phyloP scores from a whole-genome alignment of 2,329 filamentous ascomycete genomes.

The Leptoxyphium fumago region DNA sequence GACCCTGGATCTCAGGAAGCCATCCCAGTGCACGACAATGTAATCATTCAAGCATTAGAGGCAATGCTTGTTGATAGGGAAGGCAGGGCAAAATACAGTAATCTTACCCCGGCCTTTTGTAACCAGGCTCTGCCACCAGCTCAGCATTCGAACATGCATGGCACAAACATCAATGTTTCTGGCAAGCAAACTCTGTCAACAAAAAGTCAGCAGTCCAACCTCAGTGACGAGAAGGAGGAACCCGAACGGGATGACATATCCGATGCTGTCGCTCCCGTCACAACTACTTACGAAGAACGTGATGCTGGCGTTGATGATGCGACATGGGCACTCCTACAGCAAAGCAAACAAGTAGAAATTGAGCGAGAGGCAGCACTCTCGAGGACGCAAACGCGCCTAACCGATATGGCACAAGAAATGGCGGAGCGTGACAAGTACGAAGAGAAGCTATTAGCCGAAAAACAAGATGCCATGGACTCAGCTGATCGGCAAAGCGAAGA shows the following conservation, averaged over 20 bases:
- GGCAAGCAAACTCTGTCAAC: not conserved
- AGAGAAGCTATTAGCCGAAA: too few relatives aligned
- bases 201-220: not conserved
- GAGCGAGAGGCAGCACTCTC: too few relatives aligned
- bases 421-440: too few relatives aligned
- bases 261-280: not conserved
- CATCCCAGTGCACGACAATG: constrained; percentile 12
- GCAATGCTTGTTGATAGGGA: constrained; percentile 22
- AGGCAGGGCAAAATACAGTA: constrained; percentile 1
- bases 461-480: too few relatives aligned
- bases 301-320: constrained; percentile 46
- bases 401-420: too few relatives aligned
- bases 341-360: constrained; percentile 12
- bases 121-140: not conserved
- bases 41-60: constrained; percentile 16
- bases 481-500: constrained; percentile 14
- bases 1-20: constrained; percentile 5
- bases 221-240: not conserved
- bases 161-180: not conserved
- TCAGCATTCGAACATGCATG: not conserved
- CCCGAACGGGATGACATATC: not conserved
- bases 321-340: constrained; percentile 46
- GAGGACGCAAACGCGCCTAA: too few relatives aligned
- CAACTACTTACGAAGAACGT: constrained; percentile 1
- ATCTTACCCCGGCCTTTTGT: not conserved